Percentiles rank a stretch among this genome's conserved stretches.
Conservation (phyloP, 345 rosid genomes). For the Ceriops tagal region DNA sequence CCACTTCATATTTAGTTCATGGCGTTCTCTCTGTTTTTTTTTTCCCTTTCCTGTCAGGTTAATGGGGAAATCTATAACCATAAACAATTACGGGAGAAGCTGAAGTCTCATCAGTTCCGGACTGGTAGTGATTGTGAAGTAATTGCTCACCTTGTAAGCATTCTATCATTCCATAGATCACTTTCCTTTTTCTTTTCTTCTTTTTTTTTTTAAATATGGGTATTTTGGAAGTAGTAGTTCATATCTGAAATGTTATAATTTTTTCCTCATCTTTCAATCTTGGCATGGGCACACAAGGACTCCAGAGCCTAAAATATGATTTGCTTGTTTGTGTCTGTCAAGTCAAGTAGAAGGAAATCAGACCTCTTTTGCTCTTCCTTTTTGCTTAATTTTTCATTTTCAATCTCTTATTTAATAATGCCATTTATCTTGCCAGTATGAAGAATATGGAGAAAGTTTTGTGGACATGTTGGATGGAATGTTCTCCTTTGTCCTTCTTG, state of each 20-base stretch:
- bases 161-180: not conserved
- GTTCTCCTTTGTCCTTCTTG: constrained; percentile 84
- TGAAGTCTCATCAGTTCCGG: constrained; percentile 59
- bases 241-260: too few relatives aligned
- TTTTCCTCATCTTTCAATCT: too few relatives aligned
- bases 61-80: constrained; percentile 93
- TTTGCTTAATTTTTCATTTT: not conserved
- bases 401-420: not conserved
- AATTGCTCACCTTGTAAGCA: constrained; percentile 81
- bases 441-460: constrained; percentile 74
- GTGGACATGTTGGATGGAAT: constrained; percentile 75
- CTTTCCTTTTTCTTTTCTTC: too few relatives aligned
- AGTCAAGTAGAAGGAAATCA: too few relatives aligned
- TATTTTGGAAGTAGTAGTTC: too few relatives aligned
- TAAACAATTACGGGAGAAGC: constrained; percentile 48
- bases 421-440: constrained; percentile 45
- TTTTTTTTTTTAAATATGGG: too few relatives aligned
- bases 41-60: constrained; percentile 40
- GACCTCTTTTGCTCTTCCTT: not conserved
- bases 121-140: constrained; percentile 94
- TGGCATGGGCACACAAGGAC: too few relatives aligned
- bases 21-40: not conserved
- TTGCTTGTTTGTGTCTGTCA: too few relatives aligned
- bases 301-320: too few relatives aligned
- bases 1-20: not conserved